phyloP scores from a whole-genome alignment of 768 basidiomycete genomes.

The Mycena indigotica region DNA sequence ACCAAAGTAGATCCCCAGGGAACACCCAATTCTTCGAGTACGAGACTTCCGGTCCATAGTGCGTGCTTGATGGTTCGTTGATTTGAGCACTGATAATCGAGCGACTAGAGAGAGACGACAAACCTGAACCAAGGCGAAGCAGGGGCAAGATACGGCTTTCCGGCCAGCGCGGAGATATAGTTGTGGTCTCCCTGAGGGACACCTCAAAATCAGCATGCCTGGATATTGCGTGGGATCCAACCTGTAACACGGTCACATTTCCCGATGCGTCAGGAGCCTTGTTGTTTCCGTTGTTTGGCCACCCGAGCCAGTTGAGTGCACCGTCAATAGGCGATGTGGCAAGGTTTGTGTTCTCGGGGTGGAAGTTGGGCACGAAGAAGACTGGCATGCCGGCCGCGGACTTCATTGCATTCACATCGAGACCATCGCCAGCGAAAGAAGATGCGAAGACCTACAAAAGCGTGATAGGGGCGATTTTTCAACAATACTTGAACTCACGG shows the following conservation, averaged over 20 bases:
- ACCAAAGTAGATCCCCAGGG: conserved; percentile 3
- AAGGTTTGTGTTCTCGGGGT: conserved; percentile 17
- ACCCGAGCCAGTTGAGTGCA: conserved; percentile 22
- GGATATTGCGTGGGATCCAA: too few relatives aligned
- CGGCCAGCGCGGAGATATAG: conserved; percentile 10
- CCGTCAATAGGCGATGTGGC: conserved; percentile 10
- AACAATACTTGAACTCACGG: conserved; percentile 19
- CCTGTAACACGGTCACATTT: too few relatives aligned
- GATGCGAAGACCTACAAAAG: conserved; percentile 35
- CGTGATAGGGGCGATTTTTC: not conserved
- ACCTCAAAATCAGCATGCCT: too few relatives aligned
- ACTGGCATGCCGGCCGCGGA: conserved; percentile 10
- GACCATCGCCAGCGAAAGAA: conserved; percentile 47
- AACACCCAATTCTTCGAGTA: conserved; percentile 25
- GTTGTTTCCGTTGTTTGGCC: conserved; percentile 23
- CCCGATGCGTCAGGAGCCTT: conserved; percentile 10
- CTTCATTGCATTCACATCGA: conserved; percentile 18
- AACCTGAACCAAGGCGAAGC: conserved; percentile 51
- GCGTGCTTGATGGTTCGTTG: conserved; percentile 14
- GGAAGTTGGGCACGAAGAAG: conserved; percentile 23
- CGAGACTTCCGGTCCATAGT: conserved; percentile 6
- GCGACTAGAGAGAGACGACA: not conserved
- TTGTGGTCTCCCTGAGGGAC: conserved; percentile 15
- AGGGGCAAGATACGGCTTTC: conserved; percentile 24
- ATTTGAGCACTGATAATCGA: conserved; percentile 25